phyloP scores from a whole-genome alignment of 495 filamentous ascomycete genomes.

The Rhypophila decipiens region DNA sequence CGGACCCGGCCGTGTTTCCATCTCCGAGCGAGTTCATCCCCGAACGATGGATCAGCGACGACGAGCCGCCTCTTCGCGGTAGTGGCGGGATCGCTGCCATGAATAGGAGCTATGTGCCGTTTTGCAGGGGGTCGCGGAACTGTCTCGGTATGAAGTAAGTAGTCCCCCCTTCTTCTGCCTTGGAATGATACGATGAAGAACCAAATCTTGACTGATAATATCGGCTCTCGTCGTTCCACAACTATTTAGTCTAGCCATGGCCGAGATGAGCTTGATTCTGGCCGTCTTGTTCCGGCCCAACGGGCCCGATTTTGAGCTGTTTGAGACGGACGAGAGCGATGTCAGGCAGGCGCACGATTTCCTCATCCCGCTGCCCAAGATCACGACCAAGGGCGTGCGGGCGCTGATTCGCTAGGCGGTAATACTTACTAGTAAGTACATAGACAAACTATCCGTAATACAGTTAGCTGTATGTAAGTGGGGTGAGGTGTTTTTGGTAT shows the following conservation, averaged over 20 bases:
- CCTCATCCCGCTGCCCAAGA: constrained; percentile 22
- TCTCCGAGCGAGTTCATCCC: constrained; percentile 29
- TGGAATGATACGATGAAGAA: too few relatives aligned
- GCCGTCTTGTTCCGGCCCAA: constrained; percentile 24
- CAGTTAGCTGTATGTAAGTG: too few relatives aligned
- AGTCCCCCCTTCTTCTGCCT: neutral
- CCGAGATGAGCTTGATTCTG: constrained; percentile 29
- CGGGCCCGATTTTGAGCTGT: constrained; percentile 20
- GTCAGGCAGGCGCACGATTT: constrained; percentile 24
- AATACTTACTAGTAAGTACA: too few relatives aligned
- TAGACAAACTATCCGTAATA: too few relatives aligned
- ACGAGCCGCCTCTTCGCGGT: neutral
- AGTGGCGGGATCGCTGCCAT: constrained; percentile 12
- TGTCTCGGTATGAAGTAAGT: constrained; percentile 19
- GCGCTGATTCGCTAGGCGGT: constrained; percentile 15
- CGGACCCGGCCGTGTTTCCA: constrained; percentile 30
- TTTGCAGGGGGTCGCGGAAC: constrained; percentile 10
- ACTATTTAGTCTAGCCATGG: constrained; percentile 21
- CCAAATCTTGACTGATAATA: neutral
- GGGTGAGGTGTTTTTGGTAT: too few relatives aligned
- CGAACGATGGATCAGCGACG: constrained; percentile 34
- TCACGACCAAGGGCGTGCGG: constrained; percentile 27
- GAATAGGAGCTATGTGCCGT: constrained; percentile 10
- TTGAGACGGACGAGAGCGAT: constrained; percentile 27
- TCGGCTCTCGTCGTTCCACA: neutral